Base-by-base conservation (phyloP, 352 stramenopile genomes). In the Phytophthora pisi region DNA sequence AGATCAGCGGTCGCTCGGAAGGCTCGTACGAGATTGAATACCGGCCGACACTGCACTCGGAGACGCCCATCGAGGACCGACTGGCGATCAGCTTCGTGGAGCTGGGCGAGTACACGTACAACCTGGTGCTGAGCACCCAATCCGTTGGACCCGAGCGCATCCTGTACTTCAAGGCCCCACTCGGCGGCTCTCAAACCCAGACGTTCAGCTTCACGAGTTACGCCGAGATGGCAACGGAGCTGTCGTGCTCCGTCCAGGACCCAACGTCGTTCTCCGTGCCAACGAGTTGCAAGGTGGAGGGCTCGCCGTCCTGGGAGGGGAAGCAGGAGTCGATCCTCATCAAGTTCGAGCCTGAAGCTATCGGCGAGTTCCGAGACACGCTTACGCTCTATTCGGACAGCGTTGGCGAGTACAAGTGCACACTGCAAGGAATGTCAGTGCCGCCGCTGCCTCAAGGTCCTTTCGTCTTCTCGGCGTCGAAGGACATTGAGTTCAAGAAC, bases 11-110 rank as follows among this genome's bases (percentile, higher is more conserved):
- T 3, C 86, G 78, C 36, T 58, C 81, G 0, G 92, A 98, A 70
- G 91, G 92, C 1, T 75, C 77, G 9, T 98, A 95, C 61, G 92
- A 97, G 53, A 75, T 98, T 23, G 90, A 98, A 61, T 98, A 96
- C 68, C 79, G 93, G 11, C 93, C 93, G 6, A 84, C 88, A 5
- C 34, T 97, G 28, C 79, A 92, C 24, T 78, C 61, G 0, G 66
- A 68, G 0, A 49, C 68, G 5, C 74, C 78, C 0, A 64, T 64
- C 2, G 84, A 97, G n/a, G 79, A 75, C 2, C 67, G 62, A 5
- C 60, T 97, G n/a, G 86, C 72, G 0, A 95, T 98, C 28, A 66
- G 67, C 23, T 96, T 96, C 53, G 77, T 82, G 10, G 89, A 97
- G 51, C 75, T 98, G 8, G 92, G 93, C 13, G 86, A 93, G 26